Percentiles rank a stretch among this genome's conserved stretches.
phyloP scores from a whole-genome alignment of 768 basidiomycete species.

The Auriscalpium microsporum region DNA sequence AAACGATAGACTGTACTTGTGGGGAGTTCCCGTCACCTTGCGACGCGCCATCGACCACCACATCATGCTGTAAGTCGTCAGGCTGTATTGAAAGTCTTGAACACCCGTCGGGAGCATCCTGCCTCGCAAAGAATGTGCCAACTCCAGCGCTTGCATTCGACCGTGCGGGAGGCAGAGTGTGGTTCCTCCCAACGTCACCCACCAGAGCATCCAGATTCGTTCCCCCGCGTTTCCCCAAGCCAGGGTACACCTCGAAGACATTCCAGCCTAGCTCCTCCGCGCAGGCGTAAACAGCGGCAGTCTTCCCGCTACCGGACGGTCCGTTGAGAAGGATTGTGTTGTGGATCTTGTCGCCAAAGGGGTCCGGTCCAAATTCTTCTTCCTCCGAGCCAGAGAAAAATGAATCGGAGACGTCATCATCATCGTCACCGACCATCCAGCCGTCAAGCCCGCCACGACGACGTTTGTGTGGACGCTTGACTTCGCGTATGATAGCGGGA shows the following conservation, averaged over 20 bases:
- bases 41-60: neutral
- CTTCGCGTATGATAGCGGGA: slow-evolving; percentile 13
- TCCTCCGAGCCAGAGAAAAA: too few relatives aligned
- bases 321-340: slow-evolving; percentile 86
- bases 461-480: slow-evolving; percentile 8
- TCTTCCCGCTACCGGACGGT: slow-evolving; percentile 83
- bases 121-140: neutral
- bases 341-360: slow-evolving; percentile 45
- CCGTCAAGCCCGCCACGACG: slow-evolving; percentile 8
- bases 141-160: slow-evolving; percentile 17
- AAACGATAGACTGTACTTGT: slow-evolving; percentile 70
- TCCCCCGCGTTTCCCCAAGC: slow-evolving; percentile 83
- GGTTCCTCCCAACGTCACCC: slow-evolving; percentile 92
- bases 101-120: too few relatives aligned
- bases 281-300: slow-evolving; percentile 87
- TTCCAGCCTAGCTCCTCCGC: slow-evolving; percentile 93
- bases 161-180: slow-evolving; percentile 37
- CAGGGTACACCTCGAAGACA: slow-evolving; percentile 94
- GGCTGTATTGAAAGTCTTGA: too few relatives aligned
- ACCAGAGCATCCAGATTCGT: slow-evolving; percentile 70
- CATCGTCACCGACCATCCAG: slow-evolving; percentile 11
- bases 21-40: neutral
- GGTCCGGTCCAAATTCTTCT: neutral
- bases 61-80: neutral
- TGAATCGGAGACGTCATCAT: slow-evolving; percentile 3